Evolutionary conservation across 768 basidiomycete genomes (phyloP), one percentile per base, ranked within the genome.

Genomic region (Lepiota brunneoincarnata): DNA sequence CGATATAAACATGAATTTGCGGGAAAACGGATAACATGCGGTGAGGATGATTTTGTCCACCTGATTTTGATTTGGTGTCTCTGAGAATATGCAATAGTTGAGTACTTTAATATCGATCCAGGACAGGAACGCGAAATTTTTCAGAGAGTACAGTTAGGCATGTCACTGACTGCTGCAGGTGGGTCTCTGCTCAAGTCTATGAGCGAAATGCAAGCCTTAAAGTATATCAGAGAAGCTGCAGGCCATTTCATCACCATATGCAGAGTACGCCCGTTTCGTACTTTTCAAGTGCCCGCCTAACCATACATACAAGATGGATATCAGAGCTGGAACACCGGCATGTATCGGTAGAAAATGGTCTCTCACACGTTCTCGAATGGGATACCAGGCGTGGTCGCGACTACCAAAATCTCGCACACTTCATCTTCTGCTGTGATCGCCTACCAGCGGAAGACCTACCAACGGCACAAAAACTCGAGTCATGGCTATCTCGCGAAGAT

Each of bases 141-240:
- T 62, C 86, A 89, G 60, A 76, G 91, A 23, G 91, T 93, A 14
- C 91, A 93, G 60, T 67, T 93, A 37, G 91, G 91, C 50, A 82
- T 90, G 72, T 73, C 81, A 14, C 73, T 93, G 43, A 86, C 86
- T 6, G 78, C 84, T 18, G 86, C 89, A 64, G 88, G 89, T 86
- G 61, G 41, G 71, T 11, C 24, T 15, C 14, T 31, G 21, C 18
- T 11, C 28, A 7, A 36, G 23, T 43, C 18, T 55, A n/a, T 3
- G 23, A 14, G 10, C 17, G n/a, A 1, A 34, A 14, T 11, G 2
- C 12, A 20, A 42, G 17, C 39, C 43, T 56, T 36, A 38, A 47
- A 10, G 36, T 7, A 38, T 46, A 10, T 11, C 65, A 86, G 91
- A 93, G 68, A 91, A 90, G 69, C 67, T 92, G 17, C 87, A 89